Evolutionary conservation across 352 stramenopile species (phyloP), one percentile per base, ranked within the genome.

Genomic region (Phytophthora sp.): DNA sequence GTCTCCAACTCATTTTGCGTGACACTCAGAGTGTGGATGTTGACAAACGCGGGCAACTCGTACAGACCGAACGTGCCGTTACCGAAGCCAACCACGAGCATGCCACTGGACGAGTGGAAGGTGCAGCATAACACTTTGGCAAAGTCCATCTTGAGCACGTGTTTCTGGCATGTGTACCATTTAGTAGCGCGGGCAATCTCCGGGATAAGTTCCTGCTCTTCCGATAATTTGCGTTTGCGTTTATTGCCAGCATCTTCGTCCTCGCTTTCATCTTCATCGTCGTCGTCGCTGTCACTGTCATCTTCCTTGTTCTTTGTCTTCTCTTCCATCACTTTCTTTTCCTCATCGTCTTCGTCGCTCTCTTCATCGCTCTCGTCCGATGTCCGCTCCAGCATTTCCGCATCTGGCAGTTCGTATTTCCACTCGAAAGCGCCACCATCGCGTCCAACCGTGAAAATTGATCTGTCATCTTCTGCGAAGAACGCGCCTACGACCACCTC

Each of bases 21-120:
- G 69, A 97, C 88, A 66, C 88, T 97, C 9, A 98, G 73, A n/a
- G 96, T 98, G 81, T 99, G 97, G 66, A 99, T 98, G 70, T 99
- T 98, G 45, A 94, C 90, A 57, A 98, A 93, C 4, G 86, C 87
- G 2, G 97, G 97, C 55, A 99, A 82, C 54, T 99, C 94, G 79
- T 99, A 99, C 21, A 99, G 81, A 7, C 96, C 97, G 70, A 99
- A 99, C 23, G 99, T 93, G 60, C 98, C 98, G 54, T 97, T 98
- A 52, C 89, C 91, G 79, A 99, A 99, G 36, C 97, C 98, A 18
- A 98, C 86, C 11, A 98, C 89, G 9, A 99, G 86, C 46, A 99
- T 74, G 2, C 86, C 81, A 6, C 82, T 79, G 33, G 62, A 68
- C 4, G 86, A 81, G 67, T 98, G 96, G 69, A 98, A 98, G 8